phyloP scores from a whole-genome alignment of 73 alveolate species.

The Uronychia setigera region DNA sequence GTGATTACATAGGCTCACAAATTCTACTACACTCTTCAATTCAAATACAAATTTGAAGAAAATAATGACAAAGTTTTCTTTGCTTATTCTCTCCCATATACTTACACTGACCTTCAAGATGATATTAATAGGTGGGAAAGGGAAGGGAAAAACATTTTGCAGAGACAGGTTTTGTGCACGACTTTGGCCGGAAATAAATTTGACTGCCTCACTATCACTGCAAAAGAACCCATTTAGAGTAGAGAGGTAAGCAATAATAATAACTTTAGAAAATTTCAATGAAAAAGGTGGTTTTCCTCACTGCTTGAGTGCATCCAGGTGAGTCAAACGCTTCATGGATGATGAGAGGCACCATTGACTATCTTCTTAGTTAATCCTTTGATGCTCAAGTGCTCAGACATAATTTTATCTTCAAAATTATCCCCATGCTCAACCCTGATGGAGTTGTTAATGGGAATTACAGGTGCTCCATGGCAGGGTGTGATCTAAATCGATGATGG shows the following conservation, averaged over 20 bases:
- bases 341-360: slow-evolving; percentile 63
- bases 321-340: slow-evolving; percentile 70
- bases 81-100: slow-evolving; percentile 84
- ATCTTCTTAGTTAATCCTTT: slow-evolving; percentile 56
- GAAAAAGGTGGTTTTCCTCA: slow-evolving; percentile 56
- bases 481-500: slow-evolving; percentile 50
- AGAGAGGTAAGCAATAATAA: not conserved
- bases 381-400: slow-evolving; percentile 70
- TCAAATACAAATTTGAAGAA: slow-evolving; percentile 66
- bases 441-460: slow-evolving; percentile 70
- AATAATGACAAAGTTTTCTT: slow-evolving; percentile 82
- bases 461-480: slow-evolving; percentile 68
- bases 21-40: slow-evolving; percentile 71
- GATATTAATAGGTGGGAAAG: slow-evolving; percentile 9
- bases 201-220: slow-evolving; percentile 28
- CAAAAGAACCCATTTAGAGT: not conserved
- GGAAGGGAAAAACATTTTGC: not conserved
- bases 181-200: slow-evolving; percentile 7
- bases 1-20: slow-evolving; percentile 25
- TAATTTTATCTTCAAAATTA: slow-evolving; percentile 61
- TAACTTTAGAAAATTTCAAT: not conserved
- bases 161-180: not conserved
- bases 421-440: slow-evolving; percentile 72
- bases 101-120: slow-evolving; percentile 68
- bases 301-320: slow-evolving; percentile 70